Evolutionary conservation across 2,329 filamentous ascomycete genomes (phyloP).

Genomic region (Elsinoe perseae): DNA sequence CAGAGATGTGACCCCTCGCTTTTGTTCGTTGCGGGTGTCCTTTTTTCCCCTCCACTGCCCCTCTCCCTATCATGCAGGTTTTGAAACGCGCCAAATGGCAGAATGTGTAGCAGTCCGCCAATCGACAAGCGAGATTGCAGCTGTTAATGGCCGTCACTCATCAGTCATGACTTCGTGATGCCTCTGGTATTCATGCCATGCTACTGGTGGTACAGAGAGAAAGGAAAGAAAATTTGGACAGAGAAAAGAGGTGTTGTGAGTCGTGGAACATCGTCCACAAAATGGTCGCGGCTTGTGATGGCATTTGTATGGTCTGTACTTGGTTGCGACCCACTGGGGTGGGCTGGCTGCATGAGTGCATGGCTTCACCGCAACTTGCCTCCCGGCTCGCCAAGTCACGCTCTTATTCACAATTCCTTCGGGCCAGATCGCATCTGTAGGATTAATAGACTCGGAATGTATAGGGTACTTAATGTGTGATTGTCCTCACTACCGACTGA

Average conservation of each 20-base stretch:
- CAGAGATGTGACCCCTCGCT: slow-evolving; percentile 7
- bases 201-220: not conserved
- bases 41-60: not conserved
- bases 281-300: not conserved
- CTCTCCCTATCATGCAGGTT: slow-evolving; percentile 1
- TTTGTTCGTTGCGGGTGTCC: not conserved
- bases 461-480: slow-evolving; percentile 1
- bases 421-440: slow-evolving; percentile 7
- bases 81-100: slow-evolving; percentile 1
- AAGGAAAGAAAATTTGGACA: slow-evolving; percentile 3
- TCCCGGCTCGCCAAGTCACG: slow-evolving; percentile 1
- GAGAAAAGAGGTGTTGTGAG: not conserved
- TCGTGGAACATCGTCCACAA: slow-evolving; percentile 2
- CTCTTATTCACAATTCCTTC: not conserved
- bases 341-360: not conserved
- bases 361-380: slow-evolving; percentile 13
- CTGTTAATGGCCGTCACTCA: not conserved
- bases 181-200: not conserved
- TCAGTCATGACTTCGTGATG: slow-evolving; percentile 9
- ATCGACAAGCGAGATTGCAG: slow-evolving; percentile 10
- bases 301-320: slow-evolving; percentile 12
- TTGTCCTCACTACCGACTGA: no score
- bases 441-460: slow-evolving; percentile 8
- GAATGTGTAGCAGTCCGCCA: slow-evolving; percentile 4
- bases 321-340: not conserved